phyloP scores from a whole-genome alignment of 768 basidiomycete species.

The Serendipita sp. region DNA sequence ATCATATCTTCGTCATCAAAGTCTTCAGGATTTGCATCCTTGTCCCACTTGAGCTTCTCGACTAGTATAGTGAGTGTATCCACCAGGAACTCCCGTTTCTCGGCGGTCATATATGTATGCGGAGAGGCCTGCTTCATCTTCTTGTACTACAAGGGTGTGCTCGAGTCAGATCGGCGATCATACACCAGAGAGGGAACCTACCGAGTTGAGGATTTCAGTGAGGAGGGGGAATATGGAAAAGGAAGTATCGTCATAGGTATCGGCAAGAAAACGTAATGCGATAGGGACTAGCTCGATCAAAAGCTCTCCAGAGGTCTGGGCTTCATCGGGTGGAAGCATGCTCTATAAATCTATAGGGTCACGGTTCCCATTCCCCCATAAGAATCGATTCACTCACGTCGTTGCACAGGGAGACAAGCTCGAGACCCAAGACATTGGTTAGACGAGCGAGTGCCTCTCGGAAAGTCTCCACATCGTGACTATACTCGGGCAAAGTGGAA shows the following conservation, averaged over 20 bases:
- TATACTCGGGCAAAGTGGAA: slow-evolving; percentile 29
- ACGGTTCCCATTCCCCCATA: neutral
- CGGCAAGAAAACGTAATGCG: slow-evolving; percentile 76
- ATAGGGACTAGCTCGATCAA: slow-evolving; percentile 59
- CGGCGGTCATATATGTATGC: slow-evolving; percentile 41
- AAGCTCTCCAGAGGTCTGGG: slow-evolving; percentile 42
- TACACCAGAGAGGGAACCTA: slow-evolving; percentile 26
- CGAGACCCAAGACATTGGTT: slow-evolving; percentile 64
- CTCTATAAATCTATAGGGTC: slow-evolving; percentile 7
- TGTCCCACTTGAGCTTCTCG: slow-evolving; percentile 83
- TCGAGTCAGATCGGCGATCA: neutral
- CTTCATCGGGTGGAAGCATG: slow-evolving; percentile 30
- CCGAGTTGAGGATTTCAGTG: slow-evolving; percentile 53
- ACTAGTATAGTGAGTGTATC: slow-evolving; percentile 65
- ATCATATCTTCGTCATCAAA: slow-evolving; percentile 76
- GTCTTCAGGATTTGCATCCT: slow-evolving; percentile 49
- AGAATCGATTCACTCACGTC: slow-evolving; percentile 33
- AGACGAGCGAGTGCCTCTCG: slow-evolving; percentile 77
- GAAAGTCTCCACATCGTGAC: slow-evolving; percentile 79
- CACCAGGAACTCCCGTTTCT: slow-evolving; percentile 58
- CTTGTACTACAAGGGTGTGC: slow-evolving; percentile 49
- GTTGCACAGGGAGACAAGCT: slow-evolving; percentile 64
- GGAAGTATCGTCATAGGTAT: slow-evolving; percentile 79
- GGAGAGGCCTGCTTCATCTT: slow-evolving; percentile 28
- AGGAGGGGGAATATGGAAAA: slow-evolving; percentile 72